phyloP scores from a whole-genome alignment of 73 alveolate genomes.

The Paramecium caudatum region DNA sequence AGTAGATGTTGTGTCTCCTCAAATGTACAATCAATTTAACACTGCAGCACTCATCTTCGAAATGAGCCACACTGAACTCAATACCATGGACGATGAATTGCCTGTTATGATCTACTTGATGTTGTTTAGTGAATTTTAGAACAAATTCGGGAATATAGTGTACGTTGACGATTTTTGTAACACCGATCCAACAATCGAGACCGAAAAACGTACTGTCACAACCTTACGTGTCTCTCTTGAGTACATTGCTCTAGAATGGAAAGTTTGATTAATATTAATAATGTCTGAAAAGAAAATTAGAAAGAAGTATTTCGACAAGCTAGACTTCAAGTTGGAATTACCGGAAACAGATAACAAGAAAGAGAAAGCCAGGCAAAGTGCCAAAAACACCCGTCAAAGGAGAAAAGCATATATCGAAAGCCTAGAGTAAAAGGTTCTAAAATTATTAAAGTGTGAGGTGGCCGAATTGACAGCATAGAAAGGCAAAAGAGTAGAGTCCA shows the following conservation, averaged over 20 bases:
- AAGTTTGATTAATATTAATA: background rate
- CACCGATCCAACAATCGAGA: slow-evolving; percentile 65
- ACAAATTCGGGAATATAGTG: slow-evolving; percentile 2
- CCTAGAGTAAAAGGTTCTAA: slow-evolving; percentile 57
- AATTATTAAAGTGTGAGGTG: slow-evolving; percentile 57
- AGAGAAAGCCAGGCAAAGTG: slow-evolving; percentile 51
- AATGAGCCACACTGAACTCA: background rate
- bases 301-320: slow-evolving; percentile 22
- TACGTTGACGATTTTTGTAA: slow-evolving; percentile 55
- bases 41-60: slow-evolving; percentile 14
- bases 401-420: slow-evolving; percentile 54
- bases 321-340: background rate
- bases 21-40: background rate
- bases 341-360: slow-evolving; percentile 55
- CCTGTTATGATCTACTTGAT: slow-evolving; percentile 64
- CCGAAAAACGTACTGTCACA: slow-evolving; percentile 50
- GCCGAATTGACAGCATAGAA: slow-evolving; percentile 17
- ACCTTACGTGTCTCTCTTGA: slow-evolving; percentile 39
- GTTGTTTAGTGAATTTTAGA: slow-evolving; percentile 38
- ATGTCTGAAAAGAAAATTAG: slow-evolving; percentile 52
- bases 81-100: slow-evolving; percentile 65
- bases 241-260: slow-evolving; percentile 46
- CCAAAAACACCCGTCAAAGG: slow-evolving; percentile 40
- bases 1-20: slow-evolving; percentile 5
- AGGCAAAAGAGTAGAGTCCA: background rate